Evolutionary conservation across 306 rosid species (phyloP), one percentile per base, ranked within the genome.

Genomic region (Citrullus amarus): DNA sequence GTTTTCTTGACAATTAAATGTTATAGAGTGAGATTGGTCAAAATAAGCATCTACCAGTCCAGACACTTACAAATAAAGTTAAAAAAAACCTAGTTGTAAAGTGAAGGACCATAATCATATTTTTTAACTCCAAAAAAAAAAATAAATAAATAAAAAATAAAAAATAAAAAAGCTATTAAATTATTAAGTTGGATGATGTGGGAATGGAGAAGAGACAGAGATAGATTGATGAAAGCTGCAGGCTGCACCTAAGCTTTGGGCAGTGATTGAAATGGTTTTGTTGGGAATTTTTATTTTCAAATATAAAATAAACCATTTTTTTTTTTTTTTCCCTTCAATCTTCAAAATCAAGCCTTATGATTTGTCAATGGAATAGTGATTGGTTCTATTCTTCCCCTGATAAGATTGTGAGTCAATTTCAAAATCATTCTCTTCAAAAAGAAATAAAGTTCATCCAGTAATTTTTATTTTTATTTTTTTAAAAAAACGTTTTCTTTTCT

Each of bases 341-440:
- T 67, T 39, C 0, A 9, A 51, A 51, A 15, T 48, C 54, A 57
- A 66, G 1, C 6, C 51, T 53, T 67, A n/a, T 39, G 11, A 68
- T 68, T 25, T 68, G 75, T 70, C 57, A 22, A 44, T 44, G 56
- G 36, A 70, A 70, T 44, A 70, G 76, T 44, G 58, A 46, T 44
- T 13, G 56, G 20, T 70, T 70, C 57, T 70, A 70, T 70, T 70
- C 75, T 69, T 69, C 75, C 55, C 75, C 55, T 69, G 75, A 43
- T 69, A 43, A 18, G 75, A 69, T 69, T 69, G 75, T 10, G 54
- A 69, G 75, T 43, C 56, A 44, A 25, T 73, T 44, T 48, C 38
- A 46, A 10, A 10, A 3, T 73, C 28, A 28, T 10, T 25, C 57
- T 71, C 20, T 44, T 71, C 20, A 66, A 66, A 8, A 36, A 36